Evolutionary conservation across 257 asterid genomes (phyloP).

Genomic region (Paraleonurus japonicus): DNA sequence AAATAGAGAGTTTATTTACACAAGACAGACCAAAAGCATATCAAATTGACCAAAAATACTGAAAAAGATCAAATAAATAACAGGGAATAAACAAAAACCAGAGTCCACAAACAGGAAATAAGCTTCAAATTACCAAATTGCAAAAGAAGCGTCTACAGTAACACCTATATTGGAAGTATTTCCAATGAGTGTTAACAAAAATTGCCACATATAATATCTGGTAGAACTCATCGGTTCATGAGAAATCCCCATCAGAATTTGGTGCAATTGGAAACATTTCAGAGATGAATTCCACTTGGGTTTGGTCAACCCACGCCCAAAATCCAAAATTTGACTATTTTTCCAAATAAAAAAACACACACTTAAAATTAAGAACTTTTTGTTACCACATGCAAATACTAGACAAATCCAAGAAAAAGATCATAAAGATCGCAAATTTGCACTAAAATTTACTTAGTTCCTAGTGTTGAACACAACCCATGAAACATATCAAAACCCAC

Average conservation of each 20-base stretch:
- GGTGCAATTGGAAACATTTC: not conserved
- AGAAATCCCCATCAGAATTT: not conserved
- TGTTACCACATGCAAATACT: slow-evolving; percentile 30
- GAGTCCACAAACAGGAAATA: slow-evolving; percentile 10
- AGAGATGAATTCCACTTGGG: not conserved
- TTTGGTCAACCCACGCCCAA: not conserved
- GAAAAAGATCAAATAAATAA: not conserved
- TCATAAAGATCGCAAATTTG: slow-evolving; percentile 32
- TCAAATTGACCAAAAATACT: not conserved
- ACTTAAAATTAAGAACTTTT: slow-evolving; percentile 13
- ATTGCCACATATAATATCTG: not conserved
- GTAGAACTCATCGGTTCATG: slow-evolving; percentile 9
- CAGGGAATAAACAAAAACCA: not conserved
- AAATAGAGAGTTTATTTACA: not conserved
- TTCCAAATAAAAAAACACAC: slow-evolving; percentile 6
- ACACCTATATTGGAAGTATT: slow-evolving; percentile 1
- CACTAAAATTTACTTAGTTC: slow-evolving; percentile 9
- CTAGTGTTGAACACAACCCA: slow-evolving; percentile 30
- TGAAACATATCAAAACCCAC: slow-evolving; percentile 32
- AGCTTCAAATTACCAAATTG: slow-evolving; percentile 41
- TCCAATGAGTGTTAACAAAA: slow-evolving; percentile 7
- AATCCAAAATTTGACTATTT: not conserved
- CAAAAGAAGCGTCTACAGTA: not conserved
- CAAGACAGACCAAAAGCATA: not conserved
- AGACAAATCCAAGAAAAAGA: slow-evolving; percentile 24